Base-by-base conservation (phyloP, 345 rosid genomes). In the Citrus trifoliata region DNA sequence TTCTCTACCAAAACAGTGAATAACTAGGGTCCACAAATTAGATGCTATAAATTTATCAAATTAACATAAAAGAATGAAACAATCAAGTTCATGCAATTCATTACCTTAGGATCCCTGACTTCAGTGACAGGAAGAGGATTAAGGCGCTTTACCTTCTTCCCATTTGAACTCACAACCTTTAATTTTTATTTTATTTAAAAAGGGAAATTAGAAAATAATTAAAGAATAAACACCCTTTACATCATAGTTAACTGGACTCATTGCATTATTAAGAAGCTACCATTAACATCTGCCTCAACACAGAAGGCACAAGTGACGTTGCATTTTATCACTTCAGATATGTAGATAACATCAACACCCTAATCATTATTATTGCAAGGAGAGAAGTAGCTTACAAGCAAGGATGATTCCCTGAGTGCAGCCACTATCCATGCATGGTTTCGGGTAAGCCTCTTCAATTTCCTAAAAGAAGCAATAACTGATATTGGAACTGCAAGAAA, bases 1-100 rank as follows among this genome's bases (percentile, higher is more conserved):
- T 95, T 95, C 86, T 95, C 99, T 76, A 91, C 95, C 90, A 95
- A 83, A 82, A 93, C 99, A 83, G 97, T 91, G 85, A 76, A 88
- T 59, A 87, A 82, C 99, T 95, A 83, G 72, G 80, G 87, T 78
- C 83, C 87, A 83, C 53, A 87, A 73, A 82, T 85, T 81, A 85
- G 86, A 63, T 71, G 77, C 69, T 59, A 59, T 53, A 74, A 68
- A 21, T 66, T 37, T 48, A 18, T 21, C 1, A 14, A 65, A 63
- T 56, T 30, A 74, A 85, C n/a, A 68, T 33, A 27, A 27, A 27
- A 27, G 51, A 32, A 70, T 18, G 32, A 70, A 67, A 80, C 25
- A 64, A 30, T 70, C 10, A 56, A 77, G 75, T 74, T 75, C 69
- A 64, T 75, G 64, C 51, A 73, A 53, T 59, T 77, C 67, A 74